These are phyloP conservation scores for Erythrobasidium hasegawianum DNA, from an alignment of 1,284 basidiomycete species.

Conservation along the genomic window DNA sequence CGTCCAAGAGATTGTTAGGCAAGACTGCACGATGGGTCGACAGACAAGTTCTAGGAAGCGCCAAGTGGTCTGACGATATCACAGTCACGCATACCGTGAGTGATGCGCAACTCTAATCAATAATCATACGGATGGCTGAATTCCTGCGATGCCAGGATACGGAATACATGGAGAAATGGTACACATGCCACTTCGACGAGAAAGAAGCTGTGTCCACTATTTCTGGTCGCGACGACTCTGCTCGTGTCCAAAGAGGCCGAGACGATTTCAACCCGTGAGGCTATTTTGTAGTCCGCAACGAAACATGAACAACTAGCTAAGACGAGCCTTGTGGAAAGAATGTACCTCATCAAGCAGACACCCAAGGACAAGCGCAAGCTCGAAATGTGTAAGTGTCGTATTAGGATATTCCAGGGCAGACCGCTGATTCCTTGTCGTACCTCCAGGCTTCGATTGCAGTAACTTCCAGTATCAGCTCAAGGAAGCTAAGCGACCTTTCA, in stretches of 20 bases:
- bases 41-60: conserved; percentile 58
- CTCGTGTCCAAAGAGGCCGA: conserved; percentile 52
- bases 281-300: no score
- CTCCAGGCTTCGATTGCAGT: conserved; percentile 16
- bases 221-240: conserved; percentile 50
- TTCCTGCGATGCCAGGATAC: no score
- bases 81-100: conserved; percentile 59
- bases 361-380: conserved; percentile 57
- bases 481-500: conserved; percentile 42
- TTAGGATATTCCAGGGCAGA: no score
- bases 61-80: conserved; percentile 57
- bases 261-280: conserved; percentile 56
- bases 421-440: no score
- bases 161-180: conserved; percentile 51
- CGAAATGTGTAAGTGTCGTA: conserved; percentile 58
- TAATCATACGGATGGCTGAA: no score
- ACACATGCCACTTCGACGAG: conserved; percentile 54
- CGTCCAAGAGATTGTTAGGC: conserved; percentile 58
- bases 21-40: conserved; percentile 59
- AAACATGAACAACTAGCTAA: no score
- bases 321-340: not conserved
- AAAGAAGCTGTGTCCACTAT: conserved; percentile 49
- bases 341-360: conserved; percentile 61
- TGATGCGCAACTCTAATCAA: no score
- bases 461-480: conserved; percentile 35